These are phyloP conservation scores for Pseudogymnoascus sp. DNA, from an alignment of 2,329 filamentous ascomycete genomes.

Conservation along the genomic window DNA sequence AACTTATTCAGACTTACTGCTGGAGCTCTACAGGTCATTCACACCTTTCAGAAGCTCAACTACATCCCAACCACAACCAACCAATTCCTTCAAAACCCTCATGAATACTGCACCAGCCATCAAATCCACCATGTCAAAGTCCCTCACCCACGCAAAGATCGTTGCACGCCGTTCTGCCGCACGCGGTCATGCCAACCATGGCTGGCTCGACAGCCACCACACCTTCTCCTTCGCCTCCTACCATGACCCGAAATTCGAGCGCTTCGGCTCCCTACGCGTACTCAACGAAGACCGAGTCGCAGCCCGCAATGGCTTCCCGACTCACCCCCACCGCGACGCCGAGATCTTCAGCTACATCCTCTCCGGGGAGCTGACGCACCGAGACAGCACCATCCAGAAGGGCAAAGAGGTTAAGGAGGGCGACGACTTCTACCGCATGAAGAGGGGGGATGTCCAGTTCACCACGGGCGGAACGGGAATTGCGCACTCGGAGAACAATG, in stretches of 20 bases:
- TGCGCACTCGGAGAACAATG: constrained; percentile 75
- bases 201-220: constrained; percentile 83
- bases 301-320: constrained; percentile 68
- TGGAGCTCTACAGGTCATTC: constrained; percentile 9
- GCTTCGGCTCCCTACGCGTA: constrained; percentile 70
- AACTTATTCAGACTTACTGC: constrained; percentile 15
- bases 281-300: constrained; percentile 84
- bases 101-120: constrained; percentile 26
- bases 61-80: not conserved
- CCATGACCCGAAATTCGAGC: constrained; percentile 48
- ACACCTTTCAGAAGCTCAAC: not conserved
- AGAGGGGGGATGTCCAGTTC: constrained; percentile 78
- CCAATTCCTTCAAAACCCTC: not conserved
- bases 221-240: constrained; percentile 73
- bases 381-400: constrained; percentile 74
- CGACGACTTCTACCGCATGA: constrained; percentile 62
- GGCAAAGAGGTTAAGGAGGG: constrained; percentile 47
- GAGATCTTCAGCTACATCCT: constrained; percentile 87
- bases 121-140: constrained; percentile 48
- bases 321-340: constrained; percentile 76
- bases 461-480: constrained; percentile 78
- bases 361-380: constrained; percentile 77
- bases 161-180: constrained; percentile 61
- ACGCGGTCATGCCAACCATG: constrained; percentile 71
- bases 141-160: constrained; percentile 61